Conservation (phyloP, 2,329 filamentous ascomycete genomes). For the Huntiella omanensis region DNA sequence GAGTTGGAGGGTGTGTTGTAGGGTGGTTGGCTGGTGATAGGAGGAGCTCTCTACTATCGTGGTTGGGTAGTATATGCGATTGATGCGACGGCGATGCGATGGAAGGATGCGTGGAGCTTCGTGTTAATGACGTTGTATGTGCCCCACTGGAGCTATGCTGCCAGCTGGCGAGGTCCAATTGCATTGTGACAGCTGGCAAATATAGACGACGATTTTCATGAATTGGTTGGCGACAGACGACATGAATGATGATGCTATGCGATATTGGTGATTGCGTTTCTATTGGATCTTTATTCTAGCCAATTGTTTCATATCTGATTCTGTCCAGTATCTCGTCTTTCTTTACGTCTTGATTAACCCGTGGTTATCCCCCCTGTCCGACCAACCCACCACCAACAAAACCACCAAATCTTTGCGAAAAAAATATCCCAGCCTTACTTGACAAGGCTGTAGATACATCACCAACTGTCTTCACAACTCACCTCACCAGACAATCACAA, state of each 20-base stretch:
- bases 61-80: not conserved
- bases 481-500: not conserved
- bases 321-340: not conserved
- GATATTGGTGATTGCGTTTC: not conserved
- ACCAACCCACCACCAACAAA: not conserved
- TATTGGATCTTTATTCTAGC: not conserved
- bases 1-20: slow-evolving; percentile 13
- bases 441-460: slow-evolving; percentile 17
- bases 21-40: slow-evolving; percentile 16
- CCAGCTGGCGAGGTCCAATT: too few species aligned
- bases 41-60: slow-evolving; percentile 88
- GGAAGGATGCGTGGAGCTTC: not conserved
- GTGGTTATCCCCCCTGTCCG: not conserved
- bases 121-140: slow-evolving; percentile 10
- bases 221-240: not conserved
- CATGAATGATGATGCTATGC: not conserved
- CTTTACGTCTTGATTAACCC: not conserved
- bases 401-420: slow-evolving; percentile 8
- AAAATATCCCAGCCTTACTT: slow-evolving; percentile 11
- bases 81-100: not conserved
- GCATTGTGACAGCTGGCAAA: slow-evolving; percentile 1
- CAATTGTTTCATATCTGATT: not conserved
- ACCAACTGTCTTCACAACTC: slow-evolving; percentile 16
- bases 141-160: not conserved
- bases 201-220: too few species aligned